Evolutionary conservation across 345 rosid genomes (phyloP), one percentile per base, ranked within the genome.

Genomic region (Syzygium aqueum): DNA sequence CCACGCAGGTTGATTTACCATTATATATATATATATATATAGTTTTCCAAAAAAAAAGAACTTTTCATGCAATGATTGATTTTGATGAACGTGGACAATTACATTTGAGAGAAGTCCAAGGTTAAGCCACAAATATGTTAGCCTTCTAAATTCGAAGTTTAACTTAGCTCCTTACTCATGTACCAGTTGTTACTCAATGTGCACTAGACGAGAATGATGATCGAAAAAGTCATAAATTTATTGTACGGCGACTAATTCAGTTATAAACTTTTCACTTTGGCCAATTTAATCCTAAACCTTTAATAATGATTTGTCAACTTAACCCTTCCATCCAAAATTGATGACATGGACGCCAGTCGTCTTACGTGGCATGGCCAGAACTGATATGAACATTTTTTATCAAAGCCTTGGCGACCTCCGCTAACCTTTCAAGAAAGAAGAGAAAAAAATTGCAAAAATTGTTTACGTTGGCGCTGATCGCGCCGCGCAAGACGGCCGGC

Each of bases 401-500:
- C 17, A 14, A 52, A 14, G 5, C 17, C 4, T 15, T 7, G 17
- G 19, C 19, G 15, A 52, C 10, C 73, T 19, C 19, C 1, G 19
- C 15, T 1, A 3, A 19, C 37, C 73, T 16, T 3, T 14, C 3
- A 8, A n/a, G 37, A 61, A 61, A 61, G 37, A 61, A 61, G 37
- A 61, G 73, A 27, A 2, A 11, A 59, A 22, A 61, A 59, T 27
- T 5, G 27, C 3, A 61, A 61, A n/a, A 27, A n/a, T 13, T 14
- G 13, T 61, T 14, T 4, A 13, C 9, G 13, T 61, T 0, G 11
- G n/a, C 8, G 0, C 7, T n/a, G 0, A 0, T n/a, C 4, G 6
- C 14, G 4, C 0, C 9, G 0, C 13, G 0, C 14, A n/a, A 3
- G 2, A 61, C 0, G 6, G 0, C 4, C 10, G 30, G 7, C 2